phyloP scores from a whole-genome alignment of 257 asterid genomes.

The Echites panduratus region DNA sequence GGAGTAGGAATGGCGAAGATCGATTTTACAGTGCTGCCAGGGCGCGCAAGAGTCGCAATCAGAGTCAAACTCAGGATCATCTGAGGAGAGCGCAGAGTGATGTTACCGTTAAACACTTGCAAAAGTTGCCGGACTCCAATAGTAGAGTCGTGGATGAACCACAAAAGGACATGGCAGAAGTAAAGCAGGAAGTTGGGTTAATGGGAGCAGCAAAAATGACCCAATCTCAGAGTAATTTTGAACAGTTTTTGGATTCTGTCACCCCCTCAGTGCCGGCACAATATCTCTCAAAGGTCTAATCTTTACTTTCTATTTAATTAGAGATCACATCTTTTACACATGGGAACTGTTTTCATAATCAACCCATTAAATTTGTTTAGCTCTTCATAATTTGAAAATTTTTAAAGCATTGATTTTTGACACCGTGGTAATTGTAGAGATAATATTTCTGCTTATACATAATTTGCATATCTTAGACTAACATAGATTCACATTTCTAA shows the following conservation, averaged over 20 bases:
- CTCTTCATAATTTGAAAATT: neutral
- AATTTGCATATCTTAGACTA: neutral
- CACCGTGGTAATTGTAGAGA: neutral
- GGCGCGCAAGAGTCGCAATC: slow-evolving; percentile 50
- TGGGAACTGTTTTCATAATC: neutral
- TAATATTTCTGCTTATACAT: neutral
- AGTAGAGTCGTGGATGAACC: slow-evolving; percentile 28
- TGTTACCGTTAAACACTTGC: slow-evolving; percentile 28
- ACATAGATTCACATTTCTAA: neutral
- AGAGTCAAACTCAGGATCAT: slow-evolving; percentile 35
- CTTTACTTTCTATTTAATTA: neutral
- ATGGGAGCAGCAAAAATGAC: slow-evolving; percentile 19
- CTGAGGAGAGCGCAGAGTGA: slow-evolving; percentile 73
- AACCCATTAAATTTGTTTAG: neutral
- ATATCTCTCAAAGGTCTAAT: slow-evolving; percentile 61
- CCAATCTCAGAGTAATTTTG: slow-evolving; percentile 55
- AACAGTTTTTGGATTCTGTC: slow-evolving; percentile 67
- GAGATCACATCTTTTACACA: no score
- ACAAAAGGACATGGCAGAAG: slow-evolving; percentile 25
- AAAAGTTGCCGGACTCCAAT: slow-evolving; percentile 23
- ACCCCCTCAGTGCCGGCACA: slow-evolving; percentile 77
- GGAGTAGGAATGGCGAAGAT: slow-evolving; percentile 80
- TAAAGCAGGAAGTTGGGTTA: slow-evolving; percentile 17
- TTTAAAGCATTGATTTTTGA: neutral
- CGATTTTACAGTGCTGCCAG: slow-evolving; percentile 73